Conservation (phyloP, 768 basidiomycete species). For the Suillus subaureus region DNA sequence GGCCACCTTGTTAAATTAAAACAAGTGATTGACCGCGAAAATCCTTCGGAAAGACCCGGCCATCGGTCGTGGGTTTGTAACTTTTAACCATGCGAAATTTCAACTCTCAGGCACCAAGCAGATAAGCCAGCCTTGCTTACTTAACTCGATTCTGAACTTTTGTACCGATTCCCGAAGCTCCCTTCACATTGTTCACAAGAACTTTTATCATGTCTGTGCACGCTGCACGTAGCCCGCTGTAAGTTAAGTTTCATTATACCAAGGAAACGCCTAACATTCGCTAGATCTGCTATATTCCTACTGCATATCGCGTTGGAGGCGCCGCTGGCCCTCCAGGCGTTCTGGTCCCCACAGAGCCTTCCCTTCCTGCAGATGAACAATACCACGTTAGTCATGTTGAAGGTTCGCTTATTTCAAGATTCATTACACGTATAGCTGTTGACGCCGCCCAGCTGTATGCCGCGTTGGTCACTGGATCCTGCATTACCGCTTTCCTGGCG, state of each 20-base stretch:
- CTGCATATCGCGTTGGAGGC: constrained; percentile 80
- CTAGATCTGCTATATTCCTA: constrained; percentile 69
- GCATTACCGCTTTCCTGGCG: constrained; percentile 62
- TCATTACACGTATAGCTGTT: neutral
- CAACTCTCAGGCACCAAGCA: neutral
- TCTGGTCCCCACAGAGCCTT: constrained; percentile 60
- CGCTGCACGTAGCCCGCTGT: constrained; percentile 45
- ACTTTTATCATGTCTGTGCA: constrained; percentile 18
- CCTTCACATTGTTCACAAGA: neutral
- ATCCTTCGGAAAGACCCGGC: constrained; percentile 5
- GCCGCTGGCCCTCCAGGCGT: constrained; percentile 76
- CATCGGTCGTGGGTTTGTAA: neutral
- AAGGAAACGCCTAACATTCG: neutral
- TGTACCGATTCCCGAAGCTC: neutral
- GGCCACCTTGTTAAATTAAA: neutral
- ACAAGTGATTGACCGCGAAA: neutral
- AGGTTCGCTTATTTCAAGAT: constrained; percentile 46
- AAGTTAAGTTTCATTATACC: constrained; percentile 17
- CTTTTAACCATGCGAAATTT: neutral
- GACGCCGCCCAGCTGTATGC: constrained; percentile 60
- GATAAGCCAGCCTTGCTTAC: constrained; percentile 7
- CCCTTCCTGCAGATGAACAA: constrained; percentile 85
- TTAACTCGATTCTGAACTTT: constrained; percentile 1
- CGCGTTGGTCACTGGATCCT: constrained; percentile 60
- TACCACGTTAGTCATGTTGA: constrained; percentile 74